Base-by-base conservation (phyloP, 2,329 filamentous ascomycete species). In the Neofusicoccum parvum region DNA sequence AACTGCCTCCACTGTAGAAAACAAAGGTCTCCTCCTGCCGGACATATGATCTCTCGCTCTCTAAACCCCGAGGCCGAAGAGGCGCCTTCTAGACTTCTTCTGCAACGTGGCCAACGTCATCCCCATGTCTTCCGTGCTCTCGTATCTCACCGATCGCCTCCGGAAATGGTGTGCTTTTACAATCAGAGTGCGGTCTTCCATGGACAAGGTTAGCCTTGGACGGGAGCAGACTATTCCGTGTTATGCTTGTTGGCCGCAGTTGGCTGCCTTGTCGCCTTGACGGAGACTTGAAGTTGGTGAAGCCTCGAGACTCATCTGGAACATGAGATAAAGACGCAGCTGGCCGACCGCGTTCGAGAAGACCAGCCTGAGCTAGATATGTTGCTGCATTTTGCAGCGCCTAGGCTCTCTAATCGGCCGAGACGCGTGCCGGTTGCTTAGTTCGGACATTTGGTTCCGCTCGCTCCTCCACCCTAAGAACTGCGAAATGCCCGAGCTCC, bases 401-500 rank as follows among this genome's bases (percentile, higher is more conserved):
- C 11, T 15, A n/a, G 6, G 12, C 10, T 10, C 20, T 4, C 2
- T 5, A 27, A 48, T 48, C 56, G 56, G 56, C 56, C 56, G 56
- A 60, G 39, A 20, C n/a, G 12, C 27, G n/a, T 59, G 11, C 23
- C 10, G 32, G 23, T 11, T 46, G 23, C 17, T 23, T 23, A 36
- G n/a, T n/a, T 36, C 32, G 32, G 56, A 32, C 27, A 32, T 32
- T 32, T 32, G 27, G 27, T 0, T 32, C 27, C 27, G 6, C 27
- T 32, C 27, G 27, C 27, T 32, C 37, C 37, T 39, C 37, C 37
- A 15, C 37, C 11, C 37, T 39, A 39, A 39, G 6, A 15, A 32
- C 27, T 32, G n/a, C 43, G 41, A 60, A 60, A 60, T 46, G 15
- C 17, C 56, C 56, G 56, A 60, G n/a, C 11, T 48, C 56, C 56